Evolutionary conservation across 2,329 filamentous ascomycete genomes (phyloP), one percentile per base, ranked within the genome.

Genomic region (Zelopaecilomyces penicillatus): DNA sequence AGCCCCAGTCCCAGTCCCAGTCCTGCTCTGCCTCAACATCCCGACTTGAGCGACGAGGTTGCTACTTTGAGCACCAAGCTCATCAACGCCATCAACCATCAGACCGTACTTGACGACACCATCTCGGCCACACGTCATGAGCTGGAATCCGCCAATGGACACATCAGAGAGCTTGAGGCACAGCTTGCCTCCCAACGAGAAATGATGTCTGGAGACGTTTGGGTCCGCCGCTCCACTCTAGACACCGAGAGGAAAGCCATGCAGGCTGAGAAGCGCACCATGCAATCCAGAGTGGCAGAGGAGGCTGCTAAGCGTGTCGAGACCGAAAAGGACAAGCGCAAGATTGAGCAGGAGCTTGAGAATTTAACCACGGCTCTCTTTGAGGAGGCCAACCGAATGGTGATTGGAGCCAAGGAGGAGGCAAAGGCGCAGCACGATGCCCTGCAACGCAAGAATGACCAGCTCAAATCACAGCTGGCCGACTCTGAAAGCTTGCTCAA

Each of bases 351-450:
- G 54, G 93, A 98, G 65, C 70, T 98, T 38, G 93, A 97, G 66
- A 87, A 81, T 42, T 66, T 98, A 51, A 97, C 93, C 0, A 82
- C 88, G 2, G 89, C 88, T 29, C 75, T 98, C n/a, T 98, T 98
- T 51, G 89, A 97, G 61, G 91, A 98, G 70, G 93, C 93, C 41
- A 97, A 98, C 68, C 90, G 85, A 74, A 97, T 98, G 91, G 93
- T 98, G 42, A 87, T 91, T 35, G 61, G 57, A 11, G 91, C 91
- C 33, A 87, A 95, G 59, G 88, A 90, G 62, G 87, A 95, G 50
- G 89, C 93, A 6, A 82, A 89, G 49, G 82, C 79, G 51, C 88
- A 96, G 55, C 84, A 88, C 33, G 89, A 96, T 53, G 75, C 77
- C 4, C 71, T 90, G 36, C 82, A 89, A 46, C 85, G 85, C 58